Percentiles rank a stretch among this genome's conserved stretches.
Evolutionary conservation across 179 eudicot genomes (phyloP).

Genomic region (Pouteria campechiana): DNA sequence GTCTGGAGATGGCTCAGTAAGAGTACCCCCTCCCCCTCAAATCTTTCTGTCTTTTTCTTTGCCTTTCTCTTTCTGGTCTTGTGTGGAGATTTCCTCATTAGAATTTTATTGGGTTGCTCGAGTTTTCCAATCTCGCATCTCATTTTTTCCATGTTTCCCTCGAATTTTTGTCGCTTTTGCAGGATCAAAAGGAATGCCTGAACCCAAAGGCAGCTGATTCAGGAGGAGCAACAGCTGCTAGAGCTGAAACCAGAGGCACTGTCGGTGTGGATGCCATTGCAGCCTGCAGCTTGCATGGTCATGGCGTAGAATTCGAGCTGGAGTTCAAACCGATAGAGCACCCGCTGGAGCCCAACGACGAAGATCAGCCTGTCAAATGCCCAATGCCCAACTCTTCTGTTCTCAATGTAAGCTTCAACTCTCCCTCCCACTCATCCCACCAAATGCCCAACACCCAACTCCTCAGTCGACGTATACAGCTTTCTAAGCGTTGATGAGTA

Average conservation of each 20-base stretch:
- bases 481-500: no score
- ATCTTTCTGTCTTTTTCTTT: no score
- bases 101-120: neutral
- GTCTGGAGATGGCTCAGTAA: constrained; percentile 5
- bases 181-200: constrained; percentile 2
- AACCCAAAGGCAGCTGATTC: no score
- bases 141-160: neutral
- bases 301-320: neutral
- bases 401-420: constrained; percentile 14
- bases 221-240: no score
- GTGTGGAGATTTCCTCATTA: neutral
- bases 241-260: constrained; percentile 3
- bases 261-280: neutral
- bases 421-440: no score
- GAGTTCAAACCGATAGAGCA: constrained; percentile 19
- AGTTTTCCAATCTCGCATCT: neutral
- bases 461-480: no score
- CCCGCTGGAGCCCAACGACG: constrained; percentile 17
- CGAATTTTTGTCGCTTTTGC: neutral
- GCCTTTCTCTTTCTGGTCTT: neutral
- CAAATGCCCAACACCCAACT: no score
- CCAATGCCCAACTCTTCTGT: constrained; percentile 9
- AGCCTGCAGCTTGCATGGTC: neutral
- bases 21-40: neutral
- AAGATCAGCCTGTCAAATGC: constrained; percentile 19